Evolutionary conservation across 2,329 filamentous ascomycete genomes (phyloP).

Genomic region (Knufia petricola): DNA sequence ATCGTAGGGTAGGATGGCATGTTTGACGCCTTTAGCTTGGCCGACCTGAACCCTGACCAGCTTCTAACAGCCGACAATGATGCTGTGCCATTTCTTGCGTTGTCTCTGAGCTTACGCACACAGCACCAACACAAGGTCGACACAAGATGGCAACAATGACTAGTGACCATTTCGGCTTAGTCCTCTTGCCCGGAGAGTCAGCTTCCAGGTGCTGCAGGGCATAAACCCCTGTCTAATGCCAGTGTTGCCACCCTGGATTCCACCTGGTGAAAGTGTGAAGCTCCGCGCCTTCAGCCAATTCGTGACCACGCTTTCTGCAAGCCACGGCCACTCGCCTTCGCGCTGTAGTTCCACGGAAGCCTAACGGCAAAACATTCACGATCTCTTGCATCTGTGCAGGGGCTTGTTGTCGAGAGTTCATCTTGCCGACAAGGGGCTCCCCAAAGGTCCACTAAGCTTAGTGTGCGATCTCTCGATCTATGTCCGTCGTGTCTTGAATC

Average conservation of each 20-base stretch:
- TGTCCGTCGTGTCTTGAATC: slow-evolving; percentile 16
- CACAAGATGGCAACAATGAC: not conserved
- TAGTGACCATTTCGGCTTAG: not conserved
- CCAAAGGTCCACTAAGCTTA: slow-evolving; percentile 2
- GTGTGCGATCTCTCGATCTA: slow-evolving; percentile 24
- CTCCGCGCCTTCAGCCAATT: not conserved
- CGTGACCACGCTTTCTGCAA: not conserved
- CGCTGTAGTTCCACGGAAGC: not conserved
- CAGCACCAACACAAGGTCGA: not conserved
- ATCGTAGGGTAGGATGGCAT: not conserved
- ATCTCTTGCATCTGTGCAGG: slow-evolving; percentile 3
- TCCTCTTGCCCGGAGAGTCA: too few species aligned
- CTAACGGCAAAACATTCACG: slow-evolving; percentile 4
- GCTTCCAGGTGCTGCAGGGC: too few species aligned
- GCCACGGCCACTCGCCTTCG: not conserved
- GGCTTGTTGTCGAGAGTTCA: not conserved
- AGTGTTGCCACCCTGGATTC: not conserved
- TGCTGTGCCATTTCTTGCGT: too few species aligned
- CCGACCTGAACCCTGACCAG: not conserved
- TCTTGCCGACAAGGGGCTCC: not conserved
- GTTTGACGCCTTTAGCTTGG: not conserved
- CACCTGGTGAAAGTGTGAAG: not conserved
- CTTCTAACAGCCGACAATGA: not conserved
- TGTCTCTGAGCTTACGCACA: not conserved
- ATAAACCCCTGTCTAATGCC: too few species aligned